Base-by-base conservation (phyloP, 208 protist genomes). In the Trypanosoma mega region DNA sequence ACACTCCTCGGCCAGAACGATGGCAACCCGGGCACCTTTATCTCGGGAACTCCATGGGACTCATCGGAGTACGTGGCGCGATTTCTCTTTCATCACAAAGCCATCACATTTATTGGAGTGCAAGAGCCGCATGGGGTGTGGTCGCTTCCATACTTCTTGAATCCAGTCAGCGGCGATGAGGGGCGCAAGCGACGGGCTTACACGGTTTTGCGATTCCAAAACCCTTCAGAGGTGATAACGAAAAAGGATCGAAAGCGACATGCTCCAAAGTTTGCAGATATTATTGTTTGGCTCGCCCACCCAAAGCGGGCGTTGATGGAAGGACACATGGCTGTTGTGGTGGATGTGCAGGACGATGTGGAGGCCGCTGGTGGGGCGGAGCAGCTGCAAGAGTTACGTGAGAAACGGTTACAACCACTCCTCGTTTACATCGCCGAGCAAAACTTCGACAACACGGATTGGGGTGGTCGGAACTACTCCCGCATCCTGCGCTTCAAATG, bases 371-470 rank as follows among this genome's bases (percentile, higher is more conserved):
- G 70, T 24, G 70, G 75, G 14, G 51, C 48, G 24, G 76, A 74
- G 56, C 14, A 57, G 49, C 57, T 81, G 3, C 52, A 37, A 0
- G 61, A 67, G 24, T 66, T 90, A 4, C 54, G 56, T 26, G 64
- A 72, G 45, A 30, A 68, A 43, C 53, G 72, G 12, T 41, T 80
- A n/a, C 76, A 84, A 20, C 83, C 80, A 3, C 74, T 72, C 12
- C 56, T 66, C 21, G 65, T 90, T 5, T 90, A 87, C 63, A 68
- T 90, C 21, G 83, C 83, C 3, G 78, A 86, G 70, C 79, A 90
- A 48, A 90, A 90, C 58, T 75, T 70, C 29, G 59, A 80, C 34
- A 90, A 90, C 47, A 63, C 26, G 27, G 47, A 56, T 34, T 85
- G 72, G 80, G 68, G 51, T 2, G 66, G 63, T 45, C 67, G 50